Evolutionary conservation across 169 alveolate species (phyloP), one percentile per base, ranked within the genome.

Genomic region (Plasmodium blacklocki): DNA sequence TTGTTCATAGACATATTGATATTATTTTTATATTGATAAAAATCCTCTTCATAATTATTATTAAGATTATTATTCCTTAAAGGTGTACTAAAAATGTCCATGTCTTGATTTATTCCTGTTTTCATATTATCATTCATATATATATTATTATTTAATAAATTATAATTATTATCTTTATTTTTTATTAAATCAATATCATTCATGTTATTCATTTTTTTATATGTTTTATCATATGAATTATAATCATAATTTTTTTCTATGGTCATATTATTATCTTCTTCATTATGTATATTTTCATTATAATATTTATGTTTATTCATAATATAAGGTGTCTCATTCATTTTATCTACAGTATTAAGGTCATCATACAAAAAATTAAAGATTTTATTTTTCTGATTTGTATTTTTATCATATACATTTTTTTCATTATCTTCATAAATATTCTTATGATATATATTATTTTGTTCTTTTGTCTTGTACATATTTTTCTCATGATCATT

Each of bases 281-380:
- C 68, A 29, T 29, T 43, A 5, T 7, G 26, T 50, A 15, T 2
- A 8, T n/a, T 4, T 2, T 66, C 71, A 26, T 58, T 39, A 9
- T 66, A 26, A 58, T 45, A 63, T 32, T 64, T 68, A 32, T 78
- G 75, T 23, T 70, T 56, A 43, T 78, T 78, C 68, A 45, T 23
- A 15, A 64, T 26, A 43, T 19, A 23, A 11, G 89, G 89, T 8
- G 89, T 78, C 18, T 78, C 89, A 66, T 63, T 78, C 9, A 78
- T 29, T 21, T 59, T 78, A 21, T 78, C 89, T 7, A 23, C 4
- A 14, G 45, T 23, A 23, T 78, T 52, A 9, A 49, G 52, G 14
- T 78, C 89, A n/a, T 74, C 74, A 39, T 29, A 74, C 0, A 52
- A 7, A 45, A 60, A 60, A 19, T 43, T 62, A 66, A 43, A n/a